Conservation (phyloP, 2,329 filamentous ascomycete genomes). For the Pseudogymnoascus sp. region DNA sequence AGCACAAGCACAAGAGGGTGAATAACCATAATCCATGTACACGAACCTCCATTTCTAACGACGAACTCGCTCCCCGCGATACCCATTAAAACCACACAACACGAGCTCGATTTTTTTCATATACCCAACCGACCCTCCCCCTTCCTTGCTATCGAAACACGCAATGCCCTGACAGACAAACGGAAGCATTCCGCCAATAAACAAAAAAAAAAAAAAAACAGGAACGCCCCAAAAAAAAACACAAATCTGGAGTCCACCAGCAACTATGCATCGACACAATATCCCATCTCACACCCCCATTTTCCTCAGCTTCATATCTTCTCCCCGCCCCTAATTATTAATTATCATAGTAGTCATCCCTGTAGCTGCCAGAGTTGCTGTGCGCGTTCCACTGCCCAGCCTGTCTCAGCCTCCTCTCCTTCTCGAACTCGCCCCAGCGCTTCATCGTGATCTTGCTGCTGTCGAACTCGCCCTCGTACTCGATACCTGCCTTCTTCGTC, state of each 20-base stretch:
- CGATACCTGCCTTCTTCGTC: conserved; percentile 76
- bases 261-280: conserved; percentile 4
- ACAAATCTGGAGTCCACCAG: conserved; percentile 1
- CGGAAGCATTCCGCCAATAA: neutral
- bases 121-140: neutral
- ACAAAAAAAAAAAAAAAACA: neutral
- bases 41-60: neutral
- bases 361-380: conserved; percentile 1
- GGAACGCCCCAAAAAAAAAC: neutral
- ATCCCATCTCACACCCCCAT: neutral
- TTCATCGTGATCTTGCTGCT: conserved; percentile 99
- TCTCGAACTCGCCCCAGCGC: conserved; percentile 94
- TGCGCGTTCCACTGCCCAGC: neutral
- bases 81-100: neutral
- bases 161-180: conserved; percentile 10
- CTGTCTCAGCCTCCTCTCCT: conserved; percentile 39
- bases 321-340: neutral
- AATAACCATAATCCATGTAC: conserved; percentile 5
- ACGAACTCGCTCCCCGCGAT: neutral
- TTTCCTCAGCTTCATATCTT: neutral
- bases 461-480: conserved; percentile 93
- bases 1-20: neutral
- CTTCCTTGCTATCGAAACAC: neutral
- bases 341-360: conserved; percentile 9
- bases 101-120: conserved; percentile 6